A percentile compares a stretch with the other conserved stretches of the same genome.
These are phyloP conservation scores for Lentinus tigrinus DNA, from an alignment of 768 basidiomycete species.

Conservation along the genomic window DNA sequence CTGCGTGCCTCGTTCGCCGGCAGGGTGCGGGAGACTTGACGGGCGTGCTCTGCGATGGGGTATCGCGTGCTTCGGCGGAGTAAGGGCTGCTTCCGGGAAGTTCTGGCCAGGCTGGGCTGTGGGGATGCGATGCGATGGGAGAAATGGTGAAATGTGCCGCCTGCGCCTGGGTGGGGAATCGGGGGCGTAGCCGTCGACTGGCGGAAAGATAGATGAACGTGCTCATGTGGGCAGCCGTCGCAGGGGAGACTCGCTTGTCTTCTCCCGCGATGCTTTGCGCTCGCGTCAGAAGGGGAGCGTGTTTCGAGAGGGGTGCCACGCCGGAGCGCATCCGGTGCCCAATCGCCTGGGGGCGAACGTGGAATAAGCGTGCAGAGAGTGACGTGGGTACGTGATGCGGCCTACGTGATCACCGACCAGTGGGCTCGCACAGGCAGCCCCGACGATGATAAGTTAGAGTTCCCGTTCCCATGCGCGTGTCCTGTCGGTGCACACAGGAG, in stretches of 20 bases:
- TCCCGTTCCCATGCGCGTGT: neutral
- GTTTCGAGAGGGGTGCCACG: neutral
- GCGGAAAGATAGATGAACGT: neutral
- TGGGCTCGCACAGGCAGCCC: neutral
- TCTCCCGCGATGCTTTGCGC: constrained; percentile 33
- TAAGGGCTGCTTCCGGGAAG: neutral
- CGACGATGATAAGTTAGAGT: neutral
- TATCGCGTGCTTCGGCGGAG: neutral
- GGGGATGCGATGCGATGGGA: neutral
- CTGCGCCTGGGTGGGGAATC: neutral
- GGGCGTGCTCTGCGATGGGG: no score
- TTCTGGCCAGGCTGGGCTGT: neutral
- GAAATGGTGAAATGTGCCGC: neutral
- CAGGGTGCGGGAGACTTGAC: no score
- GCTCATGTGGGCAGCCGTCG: constrained; percentile 6
- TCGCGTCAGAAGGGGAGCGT: constrained; percentile 7
- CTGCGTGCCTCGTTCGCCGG: no score
- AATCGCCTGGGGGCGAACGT: constrained; percentile 22
- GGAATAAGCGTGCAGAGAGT: constrained; percentile 28
- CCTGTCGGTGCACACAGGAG: neutral
- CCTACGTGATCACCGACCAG: constrained; percentile 13
- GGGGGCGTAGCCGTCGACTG: neutral
- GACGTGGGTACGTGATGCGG: constrained; percentile 25
- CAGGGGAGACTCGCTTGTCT: constrained; percentile 20
- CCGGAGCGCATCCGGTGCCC: neutral